Evolutionary conservation across 306 rosid genomes (phyloP), one percentile per base, ranked within the genome.

Genomic region (Begonia loranthoides): DNA sequence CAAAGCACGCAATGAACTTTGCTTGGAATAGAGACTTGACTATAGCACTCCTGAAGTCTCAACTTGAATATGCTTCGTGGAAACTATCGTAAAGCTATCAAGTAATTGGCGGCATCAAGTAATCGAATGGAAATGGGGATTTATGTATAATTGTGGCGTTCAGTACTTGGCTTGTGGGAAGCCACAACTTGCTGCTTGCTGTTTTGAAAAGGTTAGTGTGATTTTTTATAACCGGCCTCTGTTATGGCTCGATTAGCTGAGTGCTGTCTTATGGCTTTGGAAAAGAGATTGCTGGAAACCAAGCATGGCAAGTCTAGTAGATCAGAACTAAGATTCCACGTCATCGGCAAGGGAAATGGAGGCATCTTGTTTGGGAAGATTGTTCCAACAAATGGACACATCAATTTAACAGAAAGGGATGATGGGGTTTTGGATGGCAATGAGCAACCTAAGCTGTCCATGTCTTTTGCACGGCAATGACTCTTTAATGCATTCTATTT

Each of bases 241-340:
- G 50, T 66, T 92, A 79, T 92, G 99, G 99, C 99, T 64, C 80
- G 99, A 49, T 75, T 92, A 47, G 82, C 96, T 12, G 99, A 92
- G 50, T 86, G 96, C 87, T 92, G 96, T 79, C 74, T 92, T 68
- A 79, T 92, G 99, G 96, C 96, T 65, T 66, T 77, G 41, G 87
- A 81, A 65, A 87, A 76, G 67, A 96, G 94, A 50, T 69, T 83
- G 13, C 58, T 80, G 52, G 77, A 71, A 58, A 53, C 73, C 50
- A 55, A 57, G 65, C 52, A 24, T 36, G 55, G 61, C 46, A 67
- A 75, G 44, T 71, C 82, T 11, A 81, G 73, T 36, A 77, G 55
- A 54, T 70, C 82, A 60, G 94, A 81, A 58, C 56, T 87, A 56
- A 73, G 75, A 57, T 79, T 79, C 64, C 56, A 69, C 66, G 93